Evolutionary conservation across 371 early-diverging fungal species (phyloP).

Genomic region (Lichtheimia hyalospora): DNA sequence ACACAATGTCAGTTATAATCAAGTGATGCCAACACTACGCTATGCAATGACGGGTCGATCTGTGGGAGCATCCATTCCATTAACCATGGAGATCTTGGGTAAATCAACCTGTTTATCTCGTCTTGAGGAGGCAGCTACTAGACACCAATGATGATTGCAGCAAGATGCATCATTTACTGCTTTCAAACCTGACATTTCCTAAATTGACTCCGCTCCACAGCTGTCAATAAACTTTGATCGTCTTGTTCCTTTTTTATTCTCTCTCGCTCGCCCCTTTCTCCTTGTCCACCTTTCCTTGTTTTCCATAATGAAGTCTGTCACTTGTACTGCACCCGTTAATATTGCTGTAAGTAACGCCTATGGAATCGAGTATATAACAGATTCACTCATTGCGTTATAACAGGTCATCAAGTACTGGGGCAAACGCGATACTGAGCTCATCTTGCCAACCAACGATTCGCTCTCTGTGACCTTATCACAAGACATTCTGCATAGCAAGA

Average conservation of each 20-base stretch:
- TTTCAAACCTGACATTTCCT: not conserved
- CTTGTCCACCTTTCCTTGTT: constrained; percentile 8
- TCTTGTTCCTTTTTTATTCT: not conserved
- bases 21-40: constrained; percentile 64
- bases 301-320: constrained; percentile 60
- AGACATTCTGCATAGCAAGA: constrained; percentile 93
- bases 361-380: not conserved
- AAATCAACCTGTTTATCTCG: constrained; percentile 34
- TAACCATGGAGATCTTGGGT: constrained; percentile 57
- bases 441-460: constrained; percentile 96
- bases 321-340: constrained; percentile 96
- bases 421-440: constrained; percentile 86
- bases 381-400: not conserved
- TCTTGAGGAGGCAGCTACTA: constrained; percentile 4
- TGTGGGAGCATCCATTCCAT: constrained; percentile 65
- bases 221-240: not conserved
- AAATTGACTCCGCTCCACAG: not conserved
- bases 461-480: constrained; percentile 96
- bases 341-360: constrained; percentile 79
- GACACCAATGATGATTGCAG: not conserved
- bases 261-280: too few relatives aligned
- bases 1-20: constrained; percentile 42
- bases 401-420: constrained; percentile 98
- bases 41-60: constrained; percentile 65
- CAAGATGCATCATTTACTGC: not conserved